These are phyloP conservation scores for Rhizophora mangle DNA, from an alignment of 345 rosid genomes.

Conservation along the genomic window DNA sequence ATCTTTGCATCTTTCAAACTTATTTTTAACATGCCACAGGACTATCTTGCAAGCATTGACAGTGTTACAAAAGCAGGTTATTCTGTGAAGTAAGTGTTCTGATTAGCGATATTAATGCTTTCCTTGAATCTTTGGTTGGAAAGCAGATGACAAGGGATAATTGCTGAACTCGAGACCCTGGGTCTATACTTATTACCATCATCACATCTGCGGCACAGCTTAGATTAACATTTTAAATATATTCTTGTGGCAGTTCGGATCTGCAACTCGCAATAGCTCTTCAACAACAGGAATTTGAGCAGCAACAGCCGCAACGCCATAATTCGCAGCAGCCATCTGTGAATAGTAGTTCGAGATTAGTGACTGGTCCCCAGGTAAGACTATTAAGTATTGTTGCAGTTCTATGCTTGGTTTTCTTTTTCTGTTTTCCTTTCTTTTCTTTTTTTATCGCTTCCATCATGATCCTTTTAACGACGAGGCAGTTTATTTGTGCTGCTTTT, in stretches of 20 bases:
- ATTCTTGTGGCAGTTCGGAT: slow-evolving; percentile 65
- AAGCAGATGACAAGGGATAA: background rate
- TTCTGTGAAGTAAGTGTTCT: slow-evolving; percentile 59
- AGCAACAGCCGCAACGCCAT: slow-evolving; percentile 61
- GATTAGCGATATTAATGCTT: slow-evolving; percentile 12
- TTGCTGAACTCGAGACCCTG: background rate
- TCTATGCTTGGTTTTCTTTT: slow-evolving; percentile 7
- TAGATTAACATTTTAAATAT: slow-evolving; percentile 5
- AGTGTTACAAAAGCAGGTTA: slow-evolving; percentile 53
- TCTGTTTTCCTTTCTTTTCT: background rate
- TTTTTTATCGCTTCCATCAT: background rate
- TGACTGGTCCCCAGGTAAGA: slow-evolving; percentile 86
- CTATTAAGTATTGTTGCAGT: background rate
- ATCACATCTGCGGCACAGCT: background rate
- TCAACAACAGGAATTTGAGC: slow-evolving; percentile 92
- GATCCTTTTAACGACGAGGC: background rate
- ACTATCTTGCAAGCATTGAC: slow-evolving; percentile 79
- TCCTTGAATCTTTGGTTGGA: slow-evolving; percentile 9
- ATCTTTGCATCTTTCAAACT: slow-evolving; percentile 9
- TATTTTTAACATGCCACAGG: slow-evolving; percentile 47
- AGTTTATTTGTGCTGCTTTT: background rate
- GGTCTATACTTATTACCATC: too few relatives aligned
- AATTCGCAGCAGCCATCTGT: slow-evolving; percentile 50
- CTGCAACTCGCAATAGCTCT: slow-evolving; percentile 93
- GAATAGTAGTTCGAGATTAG: slow-evolving; percentile 52